Evolutionary conservation across 2,329 filamentous ascomycete species (phyloP).

Genomic region (Sarocladium oryzae): DNA sequence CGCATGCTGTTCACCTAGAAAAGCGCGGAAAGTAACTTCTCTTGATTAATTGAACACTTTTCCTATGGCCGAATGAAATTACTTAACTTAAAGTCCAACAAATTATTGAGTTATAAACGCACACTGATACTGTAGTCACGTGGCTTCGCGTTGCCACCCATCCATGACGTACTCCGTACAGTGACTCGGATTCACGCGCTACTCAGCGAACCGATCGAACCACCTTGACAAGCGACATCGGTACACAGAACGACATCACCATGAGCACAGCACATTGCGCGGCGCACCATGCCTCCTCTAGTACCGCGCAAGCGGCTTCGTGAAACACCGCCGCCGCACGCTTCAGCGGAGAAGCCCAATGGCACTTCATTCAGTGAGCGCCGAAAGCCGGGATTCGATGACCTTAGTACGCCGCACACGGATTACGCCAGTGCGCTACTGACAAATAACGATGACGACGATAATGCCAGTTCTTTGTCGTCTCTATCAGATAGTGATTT

Average conservation of each 20-base stretch:
- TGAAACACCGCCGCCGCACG: conserved; percentile 31
- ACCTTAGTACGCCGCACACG: conserved; percentile 46
- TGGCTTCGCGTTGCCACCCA: conserved; percentile 22
- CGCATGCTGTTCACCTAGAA: too few species aligned
- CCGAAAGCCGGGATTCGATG: conserved; percentile 55
- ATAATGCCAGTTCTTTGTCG: conserved; percentile 42
- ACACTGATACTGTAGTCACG: conserved; percentile 21
- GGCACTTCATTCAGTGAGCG: conserved; percentile 14
- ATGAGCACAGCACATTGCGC: background rate
- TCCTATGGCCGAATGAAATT: too few species aligned
- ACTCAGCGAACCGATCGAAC: background rate
- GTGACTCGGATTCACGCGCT: conserved; percentile 8
- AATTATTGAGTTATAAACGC: too few species aligned
- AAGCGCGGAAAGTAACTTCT: too few species aligned
- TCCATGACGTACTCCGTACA: conserved; percentile 24
- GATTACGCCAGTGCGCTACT: conserved; percentile 36
- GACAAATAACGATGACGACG: conserved; percentile 36
- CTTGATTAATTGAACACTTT: too few species aligned
- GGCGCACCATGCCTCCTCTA: conserved; percentile 55
- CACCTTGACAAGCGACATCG: background rate
- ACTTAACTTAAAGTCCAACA: background rate
- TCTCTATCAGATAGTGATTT: conserved; percentile 54
- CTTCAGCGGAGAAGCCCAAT: conserved; percentile 17
- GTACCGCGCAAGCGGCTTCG: conserved; percentile 61
- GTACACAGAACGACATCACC: background rate